Conservation (phyloP, 192 early-diverging fungal species). For the Coemansia sp. region DNA sequence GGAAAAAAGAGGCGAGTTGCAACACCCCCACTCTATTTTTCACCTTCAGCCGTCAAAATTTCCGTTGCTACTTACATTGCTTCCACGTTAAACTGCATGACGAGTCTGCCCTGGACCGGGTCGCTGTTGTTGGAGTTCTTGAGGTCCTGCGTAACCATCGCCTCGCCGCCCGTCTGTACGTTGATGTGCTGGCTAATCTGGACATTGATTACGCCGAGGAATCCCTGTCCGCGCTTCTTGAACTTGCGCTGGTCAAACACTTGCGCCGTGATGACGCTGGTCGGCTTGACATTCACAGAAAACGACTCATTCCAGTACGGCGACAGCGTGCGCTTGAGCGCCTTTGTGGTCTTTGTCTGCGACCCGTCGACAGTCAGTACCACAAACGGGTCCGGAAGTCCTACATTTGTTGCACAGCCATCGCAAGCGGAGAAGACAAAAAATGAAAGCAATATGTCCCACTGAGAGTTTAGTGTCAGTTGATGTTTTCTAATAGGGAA, state of each 20-base stretch:
- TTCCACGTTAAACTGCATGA: slow-evolving; percentile 39
- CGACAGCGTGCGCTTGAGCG: slow-evolving; percentile 84
- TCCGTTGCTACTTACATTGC: not conserved
- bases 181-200: slow-evolving; percentile 82
- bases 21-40: slow-evolving; percentile 5
- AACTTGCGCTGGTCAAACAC: slow-evolving; percentile 98
- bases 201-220: slow-evolving; percentile 88
- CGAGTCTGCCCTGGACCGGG: slow-evolving; percentile 81
- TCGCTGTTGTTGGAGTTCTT: slow-evolving; percentile 83
- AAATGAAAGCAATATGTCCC: not conserved
- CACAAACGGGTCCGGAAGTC: slow-evolving; percentile 94
- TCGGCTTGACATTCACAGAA: slow-evolving; percentile 45
- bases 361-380: slow-evolving; percentile 94
- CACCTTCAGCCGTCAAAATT: not conserved
- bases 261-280: slow-evolving; percentile 85
- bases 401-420: slow-evolving; percentile 16
- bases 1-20: slow-evolving; percentile 22
- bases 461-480: slow-evolving; percentile 2
- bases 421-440: not conserved
- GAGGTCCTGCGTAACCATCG: slow-evolving; percentile 74
- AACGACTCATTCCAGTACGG: slow-evolving; percentile 95
- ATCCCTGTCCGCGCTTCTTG: slow-evolving; percentile 89
- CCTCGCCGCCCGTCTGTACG: slow-evolving; percentile 71
- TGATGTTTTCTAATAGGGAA: too few species aligned
- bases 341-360: slow-evolving; percentile 89